Evolutionary conservation across 805 yeast species (phyloP), one percentile per base, ranked within the genome.

Genomic region (Yarrowia divulgata): DNA sequence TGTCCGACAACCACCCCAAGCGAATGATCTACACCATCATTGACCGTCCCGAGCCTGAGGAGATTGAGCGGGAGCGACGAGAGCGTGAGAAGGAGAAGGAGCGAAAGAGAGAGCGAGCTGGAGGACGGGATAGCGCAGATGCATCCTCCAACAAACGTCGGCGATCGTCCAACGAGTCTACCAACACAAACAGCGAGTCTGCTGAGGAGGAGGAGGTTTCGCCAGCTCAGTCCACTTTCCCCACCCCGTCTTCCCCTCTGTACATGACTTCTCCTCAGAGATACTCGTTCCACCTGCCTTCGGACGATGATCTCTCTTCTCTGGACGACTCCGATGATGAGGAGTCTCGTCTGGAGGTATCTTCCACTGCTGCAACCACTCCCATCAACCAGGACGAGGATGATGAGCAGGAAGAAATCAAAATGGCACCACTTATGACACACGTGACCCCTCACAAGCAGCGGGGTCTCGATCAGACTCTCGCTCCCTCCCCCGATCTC

Each of bases 1-100:
- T 66, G 45, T 66, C 69, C 39, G 69, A 66, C 52, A 66, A 54
- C 62, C 69, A 66, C 43, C 69, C 69, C 69, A 66, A 66, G 52
- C 69, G 69, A 10, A 66, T 66, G 69, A 54, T 66, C 37, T 66
- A 66, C 23, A 66, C 69, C 49, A 52, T 66, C 49, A 54, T 52
- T 40, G 69, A 45, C 52, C 52, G 50, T 19, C 62, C 50, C 3
- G 62, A 52, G 48, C 62, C 69, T 9, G 50, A 40, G 42, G 62
- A 50, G 42, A 66, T 52, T 23, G 62, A 54, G 19, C 42, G 52
- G 34, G 69, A 66, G 49, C 62, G 54, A 39, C 19, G 50, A 37
- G 66, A 60, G 66, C 52, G 66, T 3, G 66, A 60, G 66, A 60
- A 60, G 66, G 66, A 60, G 18, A 60, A 60, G 66, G 66, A 60